These are phyloP conservation scores for Aureobasidium sp. DNA, from an alignment of 2,329 filamentous ascomycete genomes.

Conservation along the genomic window DNA sequence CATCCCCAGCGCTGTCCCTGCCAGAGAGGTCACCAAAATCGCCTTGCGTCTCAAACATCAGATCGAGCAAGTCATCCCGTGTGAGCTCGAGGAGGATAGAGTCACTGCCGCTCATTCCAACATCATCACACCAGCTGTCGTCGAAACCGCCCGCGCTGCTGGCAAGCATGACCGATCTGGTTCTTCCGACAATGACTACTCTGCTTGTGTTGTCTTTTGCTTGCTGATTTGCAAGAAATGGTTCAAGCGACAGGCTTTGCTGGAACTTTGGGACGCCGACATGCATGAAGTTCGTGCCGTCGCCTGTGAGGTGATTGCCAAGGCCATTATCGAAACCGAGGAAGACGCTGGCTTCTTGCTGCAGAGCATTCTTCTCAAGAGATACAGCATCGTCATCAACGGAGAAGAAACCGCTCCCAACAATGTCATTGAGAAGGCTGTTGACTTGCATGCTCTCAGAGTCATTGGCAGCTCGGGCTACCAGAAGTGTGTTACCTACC, in stretches of 20 bases:
- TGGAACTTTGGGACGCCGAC: constrained; percentile 88
- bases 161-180: constrained; percentile 38
- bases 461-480: constrained; percentile 91
- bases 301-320: constrained; percentile 88
- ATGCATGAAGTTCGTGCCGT: constrained; percentile 68
- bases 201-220: constrained; percentile 74
- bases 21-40: constrained; percentile 77
- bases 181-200: constrained; percentile 44
- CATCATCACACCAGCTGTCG: constrained; percentile 71
- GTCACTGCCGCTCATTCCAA: constrained; percentile 75
- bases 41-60: constrained; percentile 85
- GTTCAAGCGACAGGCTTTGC: constrained; percentile 69
- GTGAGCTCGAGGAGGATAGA: constrained; percentile 69
- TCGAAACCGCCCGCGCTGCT: constrained; percentile 72
- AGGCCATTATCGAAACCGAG: constrained; percentile 74
- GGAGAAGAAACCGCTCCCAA: constrained; percentile 62
- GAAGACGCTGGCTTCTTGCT: constrained; percentile 71
- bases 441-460: constrained; percentile 80
- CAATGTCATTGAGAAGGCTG: constrained; percentile 88
- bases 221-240: constrained; percentile 64
- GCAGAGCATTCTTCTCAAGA: constrained; percentile 72
- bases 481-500: constrained; percentile 85
- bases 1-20: constrained; percentile 58
- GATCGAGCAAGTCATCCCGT: constrained; percentile 80
- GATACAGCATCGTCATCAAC: constrained; percentile 73